phyloP scores from a whole-genome alignment of 768 basidiomycete genomes.

The Bullera alba region DNA sequence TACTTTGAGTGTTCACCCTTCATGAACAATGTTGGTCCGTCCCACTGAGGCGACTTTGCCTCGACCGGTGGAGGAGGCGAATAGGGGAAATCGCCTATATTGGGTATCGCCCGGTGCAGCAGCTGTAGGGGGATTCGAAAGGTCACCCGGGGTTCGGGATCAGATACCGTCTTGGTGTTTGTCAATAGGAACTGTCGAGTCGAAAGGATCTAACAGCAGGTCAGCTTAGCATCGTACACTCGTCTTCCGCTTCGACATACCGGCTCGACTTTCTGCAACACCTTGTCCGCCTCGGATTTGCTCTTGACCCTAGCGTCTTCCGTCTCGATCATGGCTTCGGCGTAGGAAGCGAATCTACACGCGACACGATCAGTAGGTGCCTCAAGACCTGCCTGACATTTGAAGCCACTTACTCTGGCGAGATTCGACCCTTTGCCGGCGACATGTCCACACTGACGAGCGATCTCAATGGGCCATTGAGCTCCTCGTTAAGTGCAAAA shows the following conservation, averaged over 20 bases:
- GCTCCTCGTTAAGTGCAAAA: slow-evolving; percentile 38
- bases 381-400: slow-evolving; percentile 1
- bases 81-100: slow-evolving; percentile 76
- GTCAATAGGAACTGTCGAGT: slow-evolving; percentile 80
- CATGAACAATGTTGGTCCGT: slow-evolving; percentile 62
- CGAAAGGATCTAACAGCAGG: slow-evolving; percentile 57
- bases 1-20: slow-evolving; percentile 76
- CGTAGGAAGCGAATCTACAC: slow-evolving; percentile 55
- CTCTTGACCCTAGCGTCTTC: slow-evolving; percentile 56
- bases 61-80: slow-evolving; percentile 45
- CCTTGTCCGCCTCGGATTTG: slow-evolving; percentile 63
- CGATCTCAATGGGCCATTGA: slow-evolving; percentile 32
- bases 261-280: slow-evolving; percentile 59
- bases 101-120: slow-evolving; percentile 55
- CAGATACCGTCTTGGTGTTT: slow-evolving; percentile 56
- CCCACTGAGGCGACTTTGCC: slow-evolving; percentile 47
- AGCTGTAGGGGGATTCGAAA: slow-evolving; percentile 71
- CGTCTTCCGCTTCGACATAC: slow-evolving; percentile 44
- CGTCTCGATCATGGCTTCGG: slow-evolving; percentile 67
- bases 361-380: neutral
- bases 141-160: slow-evolving; percentile 47
- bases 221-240: neutral
- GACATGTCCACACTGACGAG: slow-evolving; percentile 73
- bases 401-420: slow-evolving; percentile 53
- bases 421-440: slow-evolving; percentile 57